Conservation (phyloP, 2,329 filamentous ascomycete species). For the Microdochium bolleyi region DNA sequence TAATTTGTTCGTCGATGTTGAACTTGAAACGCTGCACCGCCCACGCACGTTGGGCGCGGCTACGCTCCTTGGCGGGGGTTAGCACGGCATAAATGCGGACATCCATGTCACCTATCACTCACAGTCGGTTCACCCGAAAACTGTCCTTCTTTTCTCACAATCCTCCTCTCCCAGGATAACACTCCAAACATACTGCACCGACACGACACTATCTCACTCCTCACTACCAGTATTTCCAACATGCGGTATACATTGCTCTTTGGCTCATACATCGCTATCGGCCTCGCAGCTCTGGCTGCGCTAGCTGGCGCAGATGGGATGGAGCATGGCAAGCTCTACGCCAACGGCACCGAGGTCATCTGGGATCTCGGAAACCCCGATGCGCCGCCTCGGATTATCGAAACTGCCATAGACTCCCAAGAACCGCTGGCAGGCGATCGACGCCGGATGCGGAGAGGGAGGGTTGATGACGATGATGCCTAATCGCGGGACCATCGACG, state of each 20-base stretch:
- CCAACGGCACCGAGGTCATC: not conserved
- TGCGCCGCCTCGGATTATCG: not conserved
- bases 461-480: not conserved
- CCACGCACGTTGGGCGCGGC: not conserved
- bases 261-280: not conserved
- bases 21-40: not conserved
- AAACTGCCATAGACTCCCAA: not conserved
- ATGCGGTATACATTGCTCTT: not conserved
- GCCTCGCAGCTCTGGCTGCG: not conserved
- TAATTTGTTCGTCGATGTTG: too few species aligned
- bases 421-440: not conserved
- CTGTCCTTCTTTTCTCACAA: not conserved
- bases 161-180: not conserved
- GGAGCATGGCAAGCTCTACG: not conserved
- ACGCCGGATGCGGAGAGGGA: not conserved
- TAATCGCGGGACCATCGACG: not conserved
- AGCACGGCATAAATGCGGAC: not conserved
- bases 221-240: not conserved
- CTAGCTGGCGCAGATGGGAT: not conserved
- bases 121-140: not conserved
- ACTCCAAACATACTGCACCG: not conserved
- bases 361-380: not conserved
- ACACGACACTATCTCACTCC: not conserved
- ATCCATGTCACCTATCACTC: not conserved
- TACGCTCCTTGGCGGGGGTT: not conserved